These are phyloP conservation scores for Fusarium xyrophilum DNA, from an alignment of 2,329 filamentous ascomycete genomes.

Conservation along the genomic window DNA sequence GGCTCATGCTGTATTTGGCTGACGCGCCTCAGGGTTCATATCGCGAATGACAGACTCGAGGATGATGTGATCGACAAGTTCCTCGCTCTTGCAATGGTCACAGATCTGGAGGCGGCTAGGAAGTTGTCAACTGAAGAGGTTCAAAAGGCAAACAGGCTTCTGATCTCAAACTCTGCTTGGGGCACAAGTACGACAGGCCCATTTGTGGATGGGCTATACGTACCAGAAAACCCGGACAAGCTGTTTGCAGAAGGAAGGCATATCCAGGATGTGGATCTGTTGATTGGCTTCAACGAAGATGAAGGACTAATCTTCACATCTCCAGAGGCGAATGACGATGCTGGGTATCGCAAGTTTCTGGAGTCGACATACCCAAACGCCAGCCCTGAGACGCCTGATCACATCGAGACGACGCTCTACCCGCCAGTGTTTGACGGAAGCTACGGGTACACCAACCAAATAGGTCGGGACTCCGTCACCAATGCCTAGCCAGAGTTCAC, in stretches of 20 bases:
- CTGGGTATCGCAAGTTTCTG: background rate
- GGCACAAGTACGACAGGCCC: background rate
- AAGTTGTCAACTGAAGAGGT: background rate
- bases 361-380: background rate
- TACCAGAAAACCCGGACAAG: background rate
- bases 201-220: background rate
- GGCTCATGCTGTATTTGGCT: accelerated
- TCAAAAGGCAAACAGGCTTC: background rate
- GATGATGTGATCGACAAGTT: background rate
- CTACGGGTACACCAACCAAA: background rate
- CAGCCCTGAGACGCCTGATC: accelerated
- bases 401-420: background rate
- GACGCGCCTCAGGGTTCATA: background rate
- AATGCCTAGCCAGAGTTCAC: background rate
- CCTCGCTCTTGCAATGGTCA: background rate
- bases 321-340: background rate
- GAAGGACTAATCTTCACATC: background rate
- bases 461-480: background rate
- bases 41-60: background rate
- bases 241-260: background rate
- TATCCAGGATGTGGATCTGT: background rate
- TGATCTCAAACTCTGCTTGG: background rate
- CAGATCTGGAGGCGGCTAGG: background rate
- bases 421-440: background rate
- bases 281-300: background rate